Conservation (phyloP, 2,329 filamentous ascomycete genomes). For the Clathrospora elynae region DNA sequence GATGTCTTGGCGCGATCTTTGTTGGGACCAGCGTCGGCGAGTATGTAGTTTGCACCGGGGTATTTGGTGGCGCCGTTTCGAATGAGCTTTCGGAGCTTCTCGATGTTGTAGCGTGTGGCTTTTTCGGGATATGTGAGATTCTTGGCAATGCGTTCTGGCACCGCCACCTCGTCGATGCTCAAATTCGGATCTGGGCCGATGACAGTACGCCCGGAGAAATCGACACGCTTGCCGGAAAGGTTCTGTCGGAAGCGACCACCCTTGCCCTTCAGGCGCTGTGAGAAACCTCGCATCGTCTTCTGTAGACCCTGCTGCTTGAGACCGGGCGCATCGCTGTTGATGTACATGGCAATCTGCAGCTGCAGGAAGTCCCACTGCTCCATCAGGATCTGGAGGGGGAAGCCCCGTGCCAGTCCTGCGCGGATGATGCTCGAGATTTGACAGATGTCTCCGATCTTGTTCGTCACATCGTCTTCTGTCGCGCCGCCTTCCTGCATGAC, state of each 20-base stretch:
- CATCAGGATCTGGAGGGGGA: conserved; percentile 86
- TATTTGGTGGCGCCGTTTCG: conserved; percentile 76
- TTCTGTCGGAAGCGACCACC: conserved; percentile 97
- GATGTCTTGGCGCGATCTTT: conserved; percentile 66
- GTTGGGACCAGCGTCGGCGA: conserved; percentile 64
- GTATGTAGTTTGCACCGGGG: conserved; percentile 84
- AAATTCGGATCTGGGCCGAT: conserved; percentile 97
- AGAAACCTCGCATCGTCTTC: conserved; percentile 90
- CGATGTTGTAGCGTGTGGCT: conserved; percentile 82
- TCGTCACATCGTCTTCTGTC: conserved; percentile 95
- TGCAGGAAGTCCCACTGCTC: conserved; percentile 99
- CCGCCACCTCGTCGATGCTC: conserved; percentile 89
- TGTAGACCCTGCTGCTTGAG: conserved; percentile 86
- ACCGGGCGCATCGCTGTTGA: conserved; percentile 94
- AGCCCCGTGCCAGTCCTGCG: conserved; percentile 79
- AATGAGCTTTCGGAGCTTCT: conserved; percentile 76
- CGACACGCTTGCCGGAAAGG: conserved; percentile 95
- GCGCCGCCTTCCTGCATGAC: conserved; percentile 92
- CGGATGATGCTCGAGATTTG: conserved; percentile 88
- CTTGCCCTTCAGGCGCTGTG: conserved; percentile 94
- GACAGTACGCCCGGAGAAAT: conserved; percentile 96
- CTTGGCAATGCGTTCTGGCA: conserved; percentile 89
- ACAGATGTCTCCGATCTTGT: conserved; percentile 95
- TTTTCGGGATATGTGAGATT: conserved; percentile 95
- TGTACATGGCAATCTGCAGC: conserved; percentile 94